Base-by-base conservation (phyloP, 495 filamentous ascomycete genomes). In the Xylaria sp. region DNA sequence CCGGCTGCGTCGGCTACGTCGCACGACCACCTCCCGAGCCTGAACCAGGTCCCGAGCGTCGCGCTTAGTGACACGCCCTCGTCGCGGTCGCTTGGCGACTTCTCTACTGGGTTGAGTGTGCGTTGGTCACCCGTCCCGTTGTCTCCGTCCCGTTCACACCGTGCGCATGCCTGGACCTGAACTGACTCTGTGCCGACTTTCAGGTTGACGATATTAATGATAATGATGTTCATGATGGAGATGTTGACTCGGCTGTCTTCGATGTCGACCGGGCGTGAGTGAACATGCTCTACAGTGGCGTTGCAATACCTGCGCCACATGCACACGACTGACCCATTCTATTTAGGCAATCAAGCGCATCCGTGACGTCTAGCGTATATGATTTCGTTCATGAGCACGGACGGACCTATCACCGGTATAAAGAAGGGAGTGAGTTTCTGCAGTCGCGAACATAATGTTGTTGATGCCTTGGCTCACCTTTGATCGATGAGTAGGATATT, bases 401-500 rank as follows among this genome's bases (percentile, higher is more conserved):
- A 37, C 59, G 80, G 40, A 80, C 78, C 17, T 82, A 77, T 58
- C 79, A 82, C 68, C 69, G 63, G 44, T 81, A 81, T 71, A 79
- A 81, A 70, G 61, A 81, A 70, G 79, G 80, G 29, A 80, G 79
- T 82, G 62, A 75, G 80, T 44, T 44, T 19, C 44, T 19, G 29
- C 29, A 35, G 26, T 24, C 31, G 3, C 43, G 4, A 21, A 46
- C 7, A 31, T 26, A 41, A 33, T 52, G 29, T 26, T 14, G 21
- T 46, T 29, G 44, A 43, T 55, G 46, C 29, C 12, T 50, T 43
- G 12, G 59, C 46, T 59, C 8, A 72, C 69, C 21, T 64, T 41
- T 15, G 53, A 17, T 50, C 57, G 29, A 63, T 37, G 35, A 41
- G 35, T 59, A 80, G 77, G 77, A 69, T 79, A 80, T 63, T 75